Evolutionary conservation across 2,329 filamentous ascomycete species (phyloP), one percentile per base, ranked within the genome.

Genomic region (Ophiosphaerella herpotricha): DNA sequence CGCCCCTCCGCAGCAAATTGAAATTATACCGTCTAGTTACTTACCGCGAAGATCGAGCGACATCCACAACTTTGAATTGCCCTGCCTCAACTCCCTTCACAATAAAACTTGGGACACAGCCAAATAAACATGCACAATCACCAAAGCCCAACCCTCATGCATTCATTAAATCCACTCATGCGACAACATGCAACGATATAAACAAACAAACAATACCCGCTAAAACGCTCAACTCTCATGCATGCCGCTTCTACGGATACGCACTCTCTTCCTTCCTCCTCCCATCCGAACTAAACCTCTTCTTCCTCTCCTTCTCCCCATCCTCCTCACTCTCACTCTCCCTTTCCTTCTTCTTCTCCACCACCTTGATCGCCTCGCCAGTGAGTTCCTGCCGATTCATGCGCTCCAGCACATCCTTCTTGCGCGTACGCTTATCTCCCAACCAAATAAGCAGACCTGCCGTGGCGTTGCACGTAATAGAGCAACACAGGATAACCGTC

Each of bases 401-500:
- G 38, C 86, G 81, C 65, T 92, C 86, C 18, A 91, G 78, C 0
- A 95, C 89, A 36, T 95, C 90, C 81, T 91, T 93, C 80, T 95
- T 95, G 43, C 90, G 79, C 2, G 90, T 91, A 55, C 82, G 83
- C 16, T 86, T 82, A 66, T 93, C 90, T 1, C 90, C 90, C 13
- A 91, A 79, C 57, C 80, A 85, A 67, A 95, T 95, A 23, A 93
- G 68, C 1, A 95, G 74, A 3, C 90, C 90, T 0, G 87, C 90
- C 0, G 82, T 82, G 56, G 91, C 86, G 68, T 95, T 95, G 67
- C 85, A 88, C 0, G 85, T 82, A 60, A 95, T 90, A 21, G 86
- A 90, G 64, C 85, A 88, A 64, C 85, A 88, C 2, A 95, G 88
- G 48, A 95, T 92, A 5, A 89, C 85, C 0, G 90, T 90, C 0